Evolutionary conservation across 768 basidiomycete species (phyloP), one percentile per base, ranked within the genome.

Genomic region (Lentinula guzmanii): DNA sequence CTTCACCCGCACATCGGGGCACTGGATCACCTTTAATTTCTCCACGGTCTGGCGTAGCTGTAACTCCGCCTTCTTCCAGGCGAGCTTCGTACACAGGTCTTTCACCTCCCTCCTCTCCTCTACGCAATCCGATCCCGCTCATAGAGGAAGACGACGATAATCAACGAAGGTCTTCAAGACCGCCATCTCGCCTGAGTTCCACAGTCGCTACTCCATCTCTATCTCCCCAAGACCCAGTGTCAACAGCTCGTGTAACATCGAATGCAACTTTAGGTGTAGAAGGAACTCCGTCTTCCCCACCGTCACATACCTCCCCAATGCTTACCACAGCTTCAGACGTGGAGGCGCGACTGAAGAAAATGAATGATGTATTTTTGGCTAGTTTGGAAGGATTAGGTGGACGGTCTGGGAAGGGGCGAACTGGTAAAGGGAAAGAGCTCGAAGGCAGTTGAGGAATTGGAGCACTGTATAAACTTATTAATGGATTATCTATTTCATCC

Each of bases 341-440:
- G n/a, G 82, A 81, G 64, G 77, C 77, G 68, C 71, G 72, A 62
- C 64, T 83, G 39, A 72, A 66, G 51, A 74, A 76, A 59, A 79
- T 83, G 82, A 72, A 79, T 57, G 78, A 77, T 42, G 68, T 70
- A 28, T 82, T 82, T 67, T 58, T 76, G 52, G 76, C 75, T 10
- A 80, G 79, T 21, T 68, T 82, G 35, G 73, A 77, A 58, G 76
- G 76, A 11, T 67, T 83, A 5, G 74, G 70, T 3, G 73, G 73
- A 3, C 67, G 70, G 33, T 58, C 56, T 15, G 10, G 18, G n/a
- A 48, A 48, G 46, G 46, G 21, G 9, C 6, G 46, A 24, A 48
- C 7, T 18, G 46, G n/a, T 8, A 48, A 48, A 11, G 46, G 46
- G 21, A 48, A 48, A 48, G 46, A 48, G n/a, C 46, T n/a, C 11